Evolutionary conservation across 306 rosid genomes (phyloP), one percentile per base, ranked within the genome.

Genomic region (Calophaca sinica): DNA sequence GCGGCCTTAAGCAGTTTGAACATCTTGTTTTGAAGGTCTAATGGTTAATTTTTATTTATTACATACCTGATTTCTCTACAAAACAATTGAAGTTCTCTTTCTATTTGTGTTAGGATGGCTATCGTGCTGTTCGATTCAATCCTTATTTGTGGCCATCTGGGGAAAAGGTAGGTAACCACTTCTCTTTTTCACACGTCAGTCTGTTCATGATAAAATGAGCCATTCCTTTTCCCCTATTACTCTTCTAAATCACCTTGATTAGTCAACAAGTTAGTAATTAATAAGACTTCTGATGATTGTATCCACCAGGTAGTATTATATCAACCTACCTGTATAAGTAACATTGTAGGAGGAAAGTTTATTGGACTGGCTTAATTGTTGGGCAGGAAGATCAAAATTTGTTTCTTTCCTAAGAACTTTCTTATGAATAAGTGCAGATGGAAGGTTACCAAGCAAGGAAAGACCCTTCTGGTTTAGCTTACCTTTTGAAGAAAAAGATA

Each of bases 141-240:
- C 98, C 98, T 20, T 85, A 89, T 83, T 70, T 93, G 79, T 93
- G 98, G 98, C 97, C 98, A 45, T 72, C 92, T 3, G 92, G 91
- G 14, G 85, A 89, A 74, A 83, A 89, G 96, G 98, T 91, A 76
- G 38, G 60, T 12, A 33, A 26, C 73, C 39, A 9, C 44, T 6
- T 71, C 12, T 68, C 31, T 33, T 58, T 58, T 58, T 14, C 49
- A 31, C 39, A 0, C 13, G 31, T 29, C 14, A 29, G 39, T 57
- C 7, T 3, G 5, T 57, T 29, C 41, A 57, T 57, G 36, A 33
- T 33, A 33, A 0, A 33, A 33, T 33, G 36, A 33, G 2, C 4
- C 36, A 33, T 33, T 33, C 36, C 4, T 4, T 33, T 33, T 33
- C 36, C 36, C 3, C 36, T 4, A 33, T 33, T 33, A 2, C 36